A percentile compares a stretch with the other conserved stretches of the same genome.
Evolutionary conservation across 2,329 filamentous ascomycete species (phyloP).

Genomic region (Byssochlamys sp.): DNA sequence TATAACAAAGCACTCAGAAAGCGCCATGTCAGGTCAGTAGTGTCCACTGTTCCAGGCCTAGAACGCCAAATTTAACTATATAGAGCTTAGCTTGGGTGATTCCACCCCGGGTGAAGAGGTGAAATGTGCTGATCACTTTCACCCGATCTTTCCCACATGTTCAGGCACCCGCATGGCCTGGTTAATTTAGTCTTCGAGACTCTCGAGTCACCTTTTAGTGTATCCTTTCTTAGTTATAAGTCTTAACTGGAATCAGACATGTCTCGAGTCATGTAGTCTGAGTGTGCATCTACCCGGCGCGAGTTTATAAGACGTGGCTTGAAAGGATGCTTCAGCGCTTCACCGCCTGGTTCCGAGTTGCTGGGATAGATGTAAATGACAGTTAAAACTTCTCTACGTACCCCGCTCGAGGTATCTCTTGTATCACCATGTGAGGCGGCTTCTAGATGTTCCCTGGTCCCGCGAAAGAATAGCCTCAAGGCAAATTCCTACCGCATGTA

Average conservation of each 20-base stretch:
- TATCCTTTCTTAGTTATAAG: neutral
- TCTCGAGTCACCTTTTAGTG: neutral
- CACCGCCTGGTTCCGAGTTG: neutral
- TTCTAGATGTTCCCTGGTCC: too few species aligned
- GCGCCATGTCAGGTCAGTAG: neutral
- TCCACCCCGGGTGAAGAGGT: neutral
- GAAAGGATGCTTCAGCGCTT: neutral
- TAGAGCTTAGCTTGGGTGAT: neutral
- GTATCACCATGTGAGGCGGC: neutral
- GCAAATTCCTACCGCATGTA: neutral
- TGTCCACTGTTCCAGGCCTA: neutral
- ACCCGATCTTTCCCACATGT: neutral
- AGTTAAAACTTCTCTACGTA: neutral
- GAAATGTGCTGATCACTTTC: neutral
- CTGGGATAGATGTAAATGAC: neutral
- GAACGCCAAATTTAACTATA: neutral
- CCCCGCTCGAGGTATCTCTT: neutral
- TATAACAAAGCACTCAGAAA: neutral
- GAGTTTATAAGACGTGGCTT: neutral
- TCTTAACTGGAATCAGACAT: neutral
- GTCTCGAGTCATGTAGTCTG: neutral
- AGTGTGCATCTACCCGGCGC: neutral
- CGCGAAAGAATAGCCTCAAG: neutral
- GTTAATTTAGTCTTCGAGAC: neutral
- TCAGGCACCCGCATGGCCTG: conserved; percentile 1